These are phyloP conservation scores for Phytophthora rubi DNA, from an alignment of 352 stramenopile genomes.

Conservation along the genomic window DNA sequence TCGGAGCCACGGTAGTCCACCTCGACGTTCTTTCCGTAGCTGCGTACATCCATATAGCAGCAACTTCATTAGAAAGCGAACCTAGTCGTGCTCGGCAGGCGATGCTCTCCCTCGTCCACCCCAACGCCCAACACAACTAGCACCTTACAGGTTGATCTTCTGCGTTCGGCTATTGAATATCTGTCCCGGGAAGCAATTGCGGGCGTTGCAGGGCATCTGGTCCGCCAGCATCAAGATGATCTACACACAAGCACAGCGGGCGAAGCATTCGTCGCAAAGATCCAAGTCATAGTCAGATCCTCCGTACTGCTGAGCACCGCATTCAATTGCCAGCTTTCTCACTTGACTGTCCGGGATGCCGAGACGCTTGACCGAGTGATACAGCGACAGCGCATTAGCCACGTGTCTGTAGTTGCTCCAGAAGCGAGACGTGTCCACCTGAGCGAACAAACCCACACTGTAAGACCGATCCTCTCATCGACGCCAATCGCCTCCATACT, in stretches of 20 bases:
- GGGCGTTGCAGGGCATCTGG: conserved; percentile 94
- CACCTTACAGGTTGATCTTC: conserved; percentile 84
- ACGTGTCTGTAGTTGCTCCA: conserved; percentile 98
- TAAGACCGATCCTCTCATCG: neutral
- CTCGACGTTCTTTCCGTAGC: conserved; percentile 92
- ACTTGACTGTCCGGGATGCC: conserved; percentile 95
- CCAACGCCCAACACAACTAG: neutral
- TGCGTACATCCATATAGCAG: conserved; percentile 11
- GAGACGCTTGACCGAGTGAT: conserved; percentile 92
- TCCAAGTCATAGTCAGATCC: neutral
- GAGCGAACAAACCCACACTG: neutral
- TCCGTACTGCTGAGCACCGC: neutral
- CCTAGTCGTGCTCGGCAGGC: neutral
- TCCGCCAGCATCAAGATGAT: conserved; percentile 97
- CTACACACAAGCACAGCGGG: conserved; percentile 28
- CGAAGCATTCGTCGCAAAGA: neutral
- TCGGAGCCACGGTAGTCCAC: conserved; percentile 96
- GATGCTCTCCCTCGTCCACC: neutral
- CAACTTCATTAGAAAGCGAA: neutral
- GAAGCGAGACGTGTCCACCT: conserved; percentile 96
- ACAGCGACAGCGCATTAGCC: conserved; percentile 95
- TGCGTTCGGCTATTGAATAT: conserved; percentile 91
- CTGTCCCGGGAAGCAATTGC: conserved; percentile 91
- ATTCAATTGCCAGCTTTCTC: neutral
- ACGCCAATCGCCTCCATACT: neutral